These are phyloP conservation scores for Thalassiosira livingstoniorum DNA, from an alignment of 352 stramenopile species.

Conservation along the genomic window DNA sequence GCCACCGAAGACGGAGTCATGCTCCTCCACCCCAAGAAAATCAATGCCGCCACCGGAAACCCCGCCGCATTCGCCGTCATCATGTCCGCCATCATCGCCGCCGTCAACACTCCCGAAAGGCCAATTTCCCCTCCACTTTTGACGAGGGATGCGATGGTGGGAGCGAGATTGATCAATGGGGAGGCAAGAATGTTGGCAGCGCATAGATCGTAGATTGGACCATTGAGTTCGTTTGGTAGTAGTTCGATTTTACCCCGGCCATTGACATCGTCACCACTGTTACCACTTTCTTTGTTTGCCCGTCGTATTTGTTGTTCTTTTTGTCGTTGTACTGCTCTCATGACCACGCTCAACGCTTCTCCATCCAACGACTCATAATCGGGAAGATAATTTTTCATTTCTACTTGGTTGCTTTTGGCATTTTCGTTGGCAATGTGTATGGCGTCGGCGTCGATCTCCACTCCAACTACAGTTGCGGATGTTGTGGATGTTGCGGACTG, in stretches of 20 bases:
- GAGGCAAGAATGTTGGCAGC: slow-evolving; percentile 80
- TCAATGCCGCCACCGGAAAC: slow-evolving; percentile 79
- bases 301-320: too few relatives aligned
- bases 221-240: slow-evolving; percentile 58
- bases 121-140: slow-evolving; percentile 65
- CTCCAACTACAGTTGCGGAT: slow-evolving; percentile 52
- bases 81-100: slow-evolving; percentile 86
- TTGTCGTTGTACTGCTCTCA: slow-evolving; percentile 48
- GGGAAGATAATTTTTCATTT: slow-evolving; percentile 68
- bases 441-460: slow-evolving; percentile 57
- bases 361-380: slow-evolving; percentile 38
- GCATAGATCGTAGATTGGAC: slow-evolving; percentile 67
- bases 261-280: too few relatives aligned
- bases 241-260: too few relatives aligned
- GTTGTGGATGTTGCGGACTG: slow-evolving; percentile 71
- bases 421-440: slow-evolving; percentile 67
- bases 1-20: slow-evolving; percentile 85
- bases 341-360: slow-evolving; percentile 57
- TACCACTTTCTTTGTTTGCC: slow-evolving; percentile 47
- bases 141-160: slow-evolving; percentile 62
- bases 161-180: slow-evolving; percentile 65
- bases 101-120: slow-evolving; percentile 84
- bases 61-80: slow-evolving; percentile 85
- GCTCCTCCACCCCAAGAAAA: slow-evolving; percentile 77
- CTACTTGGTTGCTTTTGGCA: slow-evolving; percentile 51